A percentile compares a stretch with the other conserved stretches of the same genome.
Evolutionary conservation across 2,329 filamentous ascomycete species (phyloP).

Genomic region (Fusarium succisae): DNA sequence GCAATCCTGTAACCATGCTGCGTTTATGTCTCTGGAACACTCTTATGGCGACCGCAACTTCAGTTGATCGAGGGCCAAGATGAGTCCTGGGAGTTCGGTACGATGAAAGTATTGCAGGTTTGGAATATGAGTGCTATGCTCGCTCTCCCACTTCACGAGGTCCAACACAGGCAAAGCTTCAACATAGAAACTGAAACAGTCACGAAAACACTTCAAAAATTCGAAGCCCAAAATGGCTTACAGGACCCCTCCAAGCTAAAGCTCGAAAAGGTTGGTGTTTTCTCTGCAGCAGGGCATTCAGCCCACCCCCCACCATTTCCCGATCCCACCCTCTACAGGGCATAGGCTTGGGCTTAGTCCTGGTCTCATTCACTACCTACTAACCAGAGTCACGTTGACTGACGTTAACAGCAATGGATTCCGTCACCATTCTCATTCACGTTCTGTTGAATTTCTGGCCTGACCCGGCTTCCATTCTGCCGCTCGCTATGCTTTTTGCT

Average conservation of each 20-base stretch:
- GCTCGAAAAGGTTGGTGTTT: constrained; percentile 18
- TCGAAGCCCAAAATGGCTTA: constrained; percentile 8
- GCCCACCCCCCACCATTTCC: constrained; percentile 32
- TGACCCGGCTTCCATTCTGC: constrained; percentile 19
- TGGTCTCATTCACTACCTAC: not conserved
- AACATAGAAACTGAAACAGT: not conserved
- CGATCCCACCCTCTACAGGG: constrained; percentile 31
- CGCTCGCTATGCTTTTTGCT: not conserved
- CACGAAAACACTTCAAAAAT: constrained; percentile 2
- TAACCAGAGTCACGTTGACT: not conserved
- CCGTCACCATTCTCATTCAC: constrained; percentile 27
- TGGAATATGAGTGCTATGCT: not conserved
- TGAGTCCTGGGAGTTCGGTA: not conserved
- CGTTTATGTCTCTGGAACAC: not conserved
- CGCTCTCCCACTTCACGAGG: not conserved
- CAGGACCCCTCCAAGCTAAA: constrained; percentile 25
- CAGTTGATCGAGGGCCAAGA: not conserved
- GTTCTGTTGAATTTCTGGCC: constrained; percentile 3
- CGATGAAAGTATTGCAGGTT: not conserved
- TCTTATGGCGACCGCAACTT: not conserved
- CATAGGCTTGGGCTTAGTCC: constrained; percentile 1
- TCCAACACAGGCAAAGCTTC: not conserved
- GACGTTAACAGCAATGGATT: constrained; percentile 18
- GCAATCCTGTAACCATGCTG: not conserved
- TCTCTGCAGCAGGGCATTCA: not conserved